Conservation (phyloP, 1,284 basidiomycete species). For the Ganoderma meredithae region DNA sequence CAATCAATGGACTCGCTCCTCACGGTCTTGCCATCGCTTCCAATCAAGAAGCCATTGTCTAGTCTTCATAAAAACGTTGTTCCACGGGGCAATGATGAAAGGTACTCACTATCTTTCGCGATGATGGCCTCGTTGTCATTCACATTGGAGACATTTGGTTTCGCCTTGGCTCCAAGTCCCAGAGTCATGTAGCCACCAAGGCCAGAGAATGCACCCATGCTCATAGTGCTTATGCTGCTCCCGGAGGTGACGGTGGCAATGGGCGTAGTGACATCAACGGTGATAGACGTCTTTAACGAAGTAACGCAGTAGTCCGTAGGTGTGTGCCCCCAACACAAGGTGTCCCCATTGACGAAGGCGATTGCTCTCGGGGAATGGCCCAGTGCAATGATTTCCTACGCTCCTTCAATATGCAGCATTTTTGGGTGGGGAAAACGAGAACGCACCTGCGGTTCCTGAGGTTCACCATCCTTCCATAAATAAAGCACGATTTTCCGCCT, state of each 20-base stretch:
- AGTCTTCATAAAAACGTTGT: conserved; percentile 1
- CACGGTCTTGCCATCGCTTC: conserved; percentile 71
- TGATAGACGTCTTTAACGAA: conserved; percentile 64
- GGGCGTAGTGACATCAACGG: conserved; percentile 64
- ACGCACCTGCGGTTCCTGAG: conserved; percentile 75
- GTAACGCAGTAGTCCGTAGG: conserved; percentile 81
- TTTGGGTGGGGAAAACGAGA: conserved; percentile 10
- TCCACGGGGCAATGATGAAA: not conserved
- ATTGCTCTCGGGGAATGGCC: conserved; percentile 87
- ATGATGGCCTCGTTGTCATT: conserved; percentile 78
- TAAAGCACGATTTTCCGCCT: conserved; percentile 87
- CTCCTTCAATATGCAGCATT: not conserved
- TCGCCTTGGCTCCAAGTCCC: conserved; percentile 76
- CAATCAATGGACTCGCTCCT: conserved; percentile 73
- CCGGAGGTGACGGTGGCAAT: conserved; percentile 50
- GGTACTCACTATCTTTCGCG: conserved; percentile 78
- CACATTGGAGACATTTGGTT: conserved; percentile 68
- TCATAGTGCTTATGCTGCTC: conserved; percentile 52
- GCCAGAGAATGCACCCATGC: conserved; percentile 79
- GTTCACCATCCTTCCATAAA: conserved; percentile 86
- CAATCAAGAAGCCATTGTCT: conserved; percentile 83
- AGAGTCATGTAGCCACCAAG: conserved; percentile 91
- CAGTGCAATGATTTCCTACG: conserved; percentile 74
- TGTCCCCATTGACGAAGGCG: conserved; percentile 69
- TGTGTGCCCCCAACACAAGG: conserved; percentile 80